Evolutionary conservation across 2,329 filamentous ascomycete species (phyloP), one percentile per base, ranked within the genome.

Genomic region (Tolypocladium tundrense): DNA sequence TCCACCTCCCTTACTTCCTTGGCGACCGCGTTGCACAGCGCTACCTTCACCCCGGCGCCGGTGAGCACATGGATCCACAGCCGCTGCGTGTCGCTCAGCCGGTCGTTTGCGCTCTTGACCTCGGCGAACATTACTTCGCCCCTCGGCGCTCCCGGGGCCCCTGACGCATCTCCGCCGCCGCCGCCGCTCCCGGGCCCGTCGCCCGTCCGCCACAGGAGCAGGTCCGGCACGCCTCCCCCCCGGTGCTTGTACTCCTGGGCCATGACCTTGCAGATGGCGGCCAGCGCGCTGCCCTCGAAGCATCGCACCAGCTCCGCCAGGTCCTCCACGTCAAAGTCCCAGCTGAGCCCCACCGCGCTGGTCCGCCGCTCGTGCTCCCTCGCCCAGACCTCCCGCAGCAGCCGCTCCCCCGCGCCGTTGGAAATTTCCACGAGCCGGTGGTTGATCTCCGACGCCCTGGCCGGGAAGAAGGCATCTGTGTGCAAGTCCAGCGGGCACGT

Each of bases 61-160:
- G 86, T 88, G 56, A 99, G 79, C 9, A 97, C 91, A 77, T 97
- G 90, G 66, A 97, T 96, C 94, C 94, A 99, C 64, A 99, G 80
- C 65, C 94, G 79, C 75, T 99, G 94, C 21, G 92, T 96, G 76
- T 99, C 94, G 72, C 93, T 97, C 67, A 99, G 77, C 43, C 91
- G 85, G 78, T 99, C 94, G 72, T 96, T 97, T 69, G 86, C 87
- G 64, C 86, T 90, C 76, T 92, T 91, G 58, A 91, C 88, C 72
- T 90, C 87, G 5, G 81, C 81, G 71, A 94, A 93, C 80, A 91
- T 86, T 62, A 89, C 86, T 68, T 88, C 81, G 43, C 78, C 77
- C 58, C 68, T 76, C 57, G 74, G 76, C 63, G 68, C 69, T 66
- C 62, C 60, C 60, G 70, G 61, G 52, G 62, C 57, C 63, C 62